Evolutionary conservation across 805 yeast species (phyloP).

Genomic region (Metschnikowia kunwiensis): DNA sequence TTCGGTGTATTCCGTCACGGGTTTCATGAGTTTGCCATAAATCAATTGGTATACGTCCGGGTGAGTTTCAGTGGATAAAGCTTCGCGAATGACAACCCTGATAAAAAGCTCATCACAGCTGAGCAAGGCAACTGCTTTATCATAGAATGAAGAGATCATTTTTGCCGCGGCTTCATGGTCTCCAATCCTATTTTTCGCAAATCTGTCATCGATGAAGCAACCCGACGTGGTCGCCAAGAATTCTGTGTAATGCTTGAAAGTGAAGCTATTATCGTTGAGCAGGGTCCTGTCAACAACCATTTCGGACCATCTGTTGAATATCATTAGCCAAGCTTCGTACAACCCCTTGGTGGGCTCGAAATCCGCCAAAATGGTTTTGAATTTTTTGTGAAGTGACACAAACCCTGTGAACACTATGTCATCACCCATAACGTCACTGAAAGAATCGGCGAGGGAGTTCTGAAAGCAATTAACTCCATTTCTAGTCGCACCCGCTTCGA

Average conservation of each 20-base stretch:
- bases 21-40: slow-evolving; percentile 41
- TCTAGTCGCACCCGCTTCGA: slow-evolving; percentile 15
- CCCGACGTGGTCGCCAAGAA: slow-evolving; percentile 71
- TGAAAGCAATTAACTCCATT: slow-evolving; percentile 11
- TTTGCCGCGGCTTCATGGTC: slow-evolving; percentile 30
- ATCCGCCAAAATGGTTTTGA: slow-evolving; percentile 39
- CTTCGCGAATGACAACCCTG: slow-evolving; percentile 71
- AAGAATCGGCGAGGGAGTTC: slow-evolving; percentile 27
- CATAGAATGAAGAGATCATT: slow-evolving; percentile 47
- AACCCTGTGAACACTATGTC: slow-evolving; percentile 61
- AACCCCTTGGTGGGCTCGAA: slow-evolving; percentile 39
- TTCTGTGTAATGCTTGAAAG: slow-evolving; percentile 68
- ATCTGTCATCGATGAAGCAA: slow-evolving; percentile 43
- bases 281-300: slow-evolving; percentile 25
- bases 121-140: slow-evolving; percentile 48
- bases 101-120: slow-evolving; percentile 49
- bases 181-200: slow-evolving; percentile 19
- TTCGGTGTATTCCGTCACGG: slow-evolving; percentile 34
- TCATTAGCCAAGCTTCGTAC: slow-evolving; percentile 40
- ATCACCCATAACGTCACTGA: slow-evolving; percentile 38
- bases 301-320: slow-evolving; percentile 50
- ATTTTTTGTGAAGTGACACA: slow-evolving; percentile 68
- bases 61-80: slow-evolving; percentile 63
- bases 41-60: slow-evolving; percentile 52
- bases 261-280: slow-evolving; percentile 39